A percentile compares a stretch with the other conserved stretches of the same genome.
Conservation (phyloP, 2,329 filamentous ascomycete genomes). For the Talaromyces amestolkiae region DNA sequence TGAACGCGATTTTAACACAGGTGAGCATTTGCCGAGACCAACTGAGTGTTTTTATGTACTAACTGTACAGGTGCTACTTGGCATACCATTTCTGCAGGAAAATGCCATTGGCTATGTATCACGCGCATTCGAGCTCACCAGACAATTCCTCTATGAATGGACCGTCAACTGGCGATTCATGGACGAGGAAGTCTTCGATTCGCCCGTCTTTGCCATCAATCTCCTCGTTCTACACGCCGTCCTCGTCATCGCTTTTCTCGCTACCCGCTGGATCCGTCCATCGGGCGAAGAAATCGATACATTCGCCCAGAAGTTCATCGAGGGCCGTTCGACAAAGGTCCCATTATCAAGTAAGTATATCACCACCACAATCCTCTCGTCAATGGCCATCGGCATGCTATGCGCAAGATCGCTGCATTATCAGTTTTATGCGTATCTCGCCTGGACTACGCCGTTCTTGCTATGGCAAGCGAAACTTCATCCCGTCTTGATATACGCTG, state of each 20-base stretch:
- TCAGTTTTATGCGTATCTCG: conserved; percentile 90
- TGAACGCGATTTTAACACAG: conserved; percentile 75
- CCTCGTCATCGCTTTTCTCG: conserved; percentile 65
- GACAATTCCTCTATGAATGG: conserved; percentile 95
- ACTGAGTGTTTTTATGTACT: not conserved
- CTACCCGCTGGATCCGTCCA: conserved; percentile 70
- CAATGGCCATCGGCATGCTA: conserved; percentile 75
- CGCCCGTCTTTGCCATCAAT: conserved; percentile 63
- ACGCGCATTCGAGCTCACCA: conserved; percentile 84
- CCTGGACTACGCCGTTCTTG: conserved; percentile 83
- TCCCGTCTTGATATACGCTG: conserved; percentile 62
- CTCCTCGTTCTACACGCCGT: conserved; percentile 65
- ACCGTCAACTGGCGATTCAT: conserved; percentile 98
- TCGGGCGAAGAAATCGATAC: conserved; percentile 57
- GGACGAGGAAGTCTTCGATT: conserved; percentile 77
- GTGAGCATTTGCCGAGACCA: conserved; percentile 43
- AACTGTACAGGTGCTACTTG: conserved; percentile 46
- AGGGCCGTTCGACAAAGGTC: conserved; percentile 55
- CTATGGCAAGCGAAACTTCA: conserved; percentile 75
- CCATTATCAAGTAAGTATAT: conserved; percentile 69
- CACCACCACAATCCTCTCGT: conserved; percentile 71
- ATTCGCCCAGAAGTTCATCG: conserved; percentile 52
- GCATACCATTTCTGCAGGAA: conserved; percentile 63
- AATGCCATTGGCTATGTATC: conserved; percentile 71
- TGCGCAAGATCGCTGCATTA: conserved; percentile 89